These are phyloP conservation scores for Xylaria scruposa DNA, from an alignment of 495 filamentous ascomycete species.

Conservation along the genomic window DNA sequence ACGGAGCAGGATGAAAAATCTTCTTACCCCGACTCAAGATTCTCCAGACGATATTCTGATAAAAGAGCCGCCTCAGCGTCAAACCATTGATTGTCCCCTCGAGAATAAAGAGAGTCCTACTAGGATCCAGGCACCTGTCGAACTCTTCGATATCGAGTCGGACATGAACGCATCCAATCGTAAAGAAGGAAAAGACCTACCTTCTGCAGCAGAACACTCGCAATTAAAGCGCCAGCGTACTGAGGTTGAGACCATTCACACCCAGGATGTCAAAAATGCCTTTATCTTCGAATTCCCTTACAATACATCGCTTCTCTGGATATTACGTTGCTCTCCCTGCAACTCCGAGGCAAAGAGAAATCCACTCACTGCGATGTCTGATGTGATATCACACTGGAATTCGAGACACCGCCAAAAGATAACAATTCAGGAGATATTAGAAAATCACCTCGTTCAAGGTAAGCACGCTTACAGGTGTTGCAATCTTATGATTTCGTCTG, in stretches of 20 bases:
- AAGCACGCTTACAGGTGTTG: background rate
- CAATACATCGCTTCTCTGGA: conserved; percentile 1
- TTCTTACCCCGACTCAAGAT: background rate
- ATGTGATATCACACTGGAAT: background rate
- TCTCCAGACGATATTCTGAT: background rate
- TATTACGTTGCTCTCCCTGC: background rate
- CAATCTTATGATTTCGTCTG: background rate
- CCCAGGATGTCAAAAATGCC: background rate
- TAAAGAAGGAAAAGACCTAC: background rate
- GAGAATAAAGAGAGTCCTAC: background rate
- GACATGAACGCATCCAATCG: background rate
- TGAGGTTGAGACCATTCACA: background rate
- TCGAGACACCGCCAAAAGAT: background rate
- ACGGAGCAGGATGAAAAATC: background rate
- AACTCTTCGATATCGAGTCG: background rate
- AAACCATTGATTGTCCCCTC: no score
- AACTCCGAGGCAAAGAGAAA: background rate
- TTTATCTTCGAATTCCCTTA: conserved; percentile 8
- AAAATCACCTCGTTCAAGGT: conserved; percentile 9
- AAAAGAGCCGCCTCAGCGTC: background rate
- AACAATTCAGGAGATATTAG: background rate
- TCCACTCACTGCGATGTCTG: background rate
- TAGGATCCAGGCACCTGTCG: no score
- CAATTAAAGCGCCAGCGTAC: background rate
- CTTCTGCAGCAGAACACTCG: background rate